Percentiles rank a stretch among this genome's conserved stretches.
Evolutionary conservation across 2,329 filamentous ascomycete species (phyloP).

Genomic region (Scortechinia acanthostroma): DNA sequence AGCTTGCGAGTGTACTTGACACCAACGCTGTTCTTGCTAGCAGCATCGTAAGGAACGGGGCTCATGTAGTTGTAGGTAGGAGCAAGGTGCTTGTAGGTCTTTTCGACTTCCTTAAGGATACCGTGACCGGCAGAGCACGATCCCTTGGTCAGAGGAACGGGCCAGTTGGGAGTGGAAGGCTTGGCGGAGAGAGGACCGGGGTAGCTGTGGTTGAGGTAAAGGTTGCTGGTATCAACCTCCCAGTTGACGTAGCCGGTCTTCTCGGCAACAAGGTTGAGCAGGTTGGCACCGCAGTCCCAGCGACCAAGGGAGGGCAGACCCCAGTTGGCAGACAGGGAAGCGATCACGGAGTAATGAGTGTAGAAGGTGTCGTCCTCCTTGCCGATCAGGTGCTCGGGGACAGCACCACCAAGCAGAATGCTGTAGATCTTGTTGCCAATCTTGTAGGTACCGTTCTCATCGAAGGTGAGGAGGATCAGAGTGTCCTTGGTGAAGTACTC

Average conservation of each 20-base stretch:
- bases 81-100: slow-evolving; percentile 24
- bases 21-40: background rate
- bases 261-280: slow-evolving; percentile 53
- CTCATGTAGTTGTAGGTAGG: slow-evolving; percentile 32
- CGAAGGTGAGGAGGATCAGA: slow-evolving; percentile 71
- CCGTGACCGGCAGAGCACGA: slow-evolving; percentile 15
- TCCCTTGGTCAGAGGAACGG: slow-evolving; percentile 28
- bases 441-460: slow-evolving; percentile 68
- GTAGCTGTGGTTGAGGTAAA: slow-evolving; percentile 45
- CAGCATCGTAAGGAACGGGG: slow-evolving; percentile 10
- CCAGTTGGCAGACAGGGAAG: slow-evolving; percentile 67
- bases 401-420: slow-evolving; percentile 68
- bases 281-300: slow-evolving; percentile 67
- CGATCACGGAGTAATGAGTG: slow-evolving; percentile 65
- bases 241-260: slow-evolving; percentile 45
- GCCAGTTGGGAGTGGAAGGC: slow-evolving; percentile 16
- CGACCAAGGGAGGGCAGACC: slow-evolving; percentile 61
- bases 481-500: slow-evolving; percentile 69
- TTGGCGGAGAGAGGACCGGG: slow-evolving; percentile 35
- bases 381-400: slow-evolving; percentile 56
- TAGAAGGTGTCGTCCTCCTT: slow-evolving; percentile 66
- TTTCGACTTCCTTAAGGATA: slow-evolving; percentile 26
- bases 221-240: slow-evolving; percentile 21
- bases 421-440: slow-evolving; percentile 62
- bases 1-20: background rate